Evolutionary conservation across 164 flowering plant genomes (phyloP), one percentile per base, ranked within the genome.

Genomic region (Chimonanthus praecox): DNA sequence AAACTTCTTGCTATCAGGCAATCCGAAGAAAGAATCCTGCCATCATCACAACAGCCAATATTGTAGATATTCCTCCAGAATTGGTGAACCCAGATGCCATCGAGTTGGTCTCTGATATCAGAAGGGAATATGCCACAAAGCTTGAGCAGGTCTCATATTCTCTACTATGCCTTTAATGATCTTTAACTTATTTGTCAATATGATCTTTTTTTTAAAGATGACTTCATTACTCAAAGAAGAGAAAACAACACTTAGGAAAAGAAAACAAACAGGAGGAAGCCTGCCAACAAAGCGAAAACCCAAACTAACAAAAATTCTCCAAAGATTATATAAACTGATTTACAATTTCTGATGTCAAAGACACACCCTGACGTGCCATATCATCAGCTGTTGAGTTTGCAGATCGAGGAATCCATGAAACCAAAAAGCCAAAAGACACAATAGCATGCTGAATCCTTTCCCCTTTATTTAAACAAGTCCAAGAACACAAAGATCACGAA

Each of bases 41-140:
- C 15, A 67, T 68, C 49, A 70, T 78, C 76, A 61, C 76, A 4
- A 68, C 76, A 20, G 49, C 79, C 54, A 74, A 76, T 80, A 69
- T 82, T 48, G 76, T 74, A 69, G 86, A 85, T 80, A 80, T 78
- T 20, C 79, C 88, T 70, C 84, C 86, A 50, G 87, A 87, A 65
- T 71, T 83, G 74, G 86, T 83, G 46, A 82, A 82, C 63, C 82
- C 89, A n/a, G 82, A 84, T 60, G 83, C 86, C 45, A 74, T 85
- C 75, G 92, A 87, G 78, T 80, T 92, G 67, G 85, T 86, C 43
- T 80, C 85, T 71, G 90, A 86, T 66, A 85, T 90, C 71, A 84
- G 91, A 86, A 84, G 83, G 71, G 91, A 90, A 75, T 90, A 87
- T 82, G 84, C 84, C 8, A 74, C 76, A 76, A 85, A 89, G 86